phyloP scores from a whole-genome alignment of 257 asterid genomes.

The Solanum appendiculatum region DNA sequence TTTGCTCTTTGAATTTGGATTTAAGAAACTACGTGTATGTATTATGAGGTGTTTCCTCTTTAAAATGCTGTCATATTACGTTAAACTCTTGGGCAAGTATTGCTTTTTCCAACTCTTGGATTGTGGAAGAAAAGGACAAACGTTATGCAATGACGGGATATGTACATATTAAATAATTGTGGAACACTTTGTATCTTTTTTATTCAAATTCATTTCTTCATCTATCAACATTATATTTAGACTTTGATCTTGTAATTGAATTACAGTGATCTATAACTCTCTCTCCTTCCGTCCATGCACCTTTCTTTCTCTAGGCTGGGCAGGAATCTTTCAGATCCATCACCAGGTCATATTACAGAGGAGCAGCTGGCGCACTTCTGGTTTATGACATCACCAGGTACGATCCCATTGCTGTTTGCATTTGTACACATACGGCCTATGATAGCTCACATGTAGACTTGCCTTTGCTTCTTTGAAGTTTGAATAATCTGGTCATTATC shows the following conservation, averaged over 20 bases:
- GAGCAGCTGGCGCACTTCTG: slow-evolving; percentile 9
- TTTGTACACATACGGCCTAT: background rate
- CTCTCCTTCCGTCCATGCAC: background rate
- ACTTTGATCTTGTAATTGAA: background rate
- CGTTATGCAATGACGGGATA: background rate
- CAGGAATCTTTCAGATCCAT: slow-evolving; percentile 9
- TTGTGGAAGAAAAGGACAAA: background rate
- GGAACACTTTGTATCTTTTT: background rate
- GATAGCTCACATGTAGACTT: background rate
- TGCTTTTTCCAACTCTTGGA: background rate
- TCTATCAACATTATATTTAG: background rate
- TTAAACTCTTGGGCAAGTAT: background rate
- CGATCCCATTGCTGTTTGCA: background rate
- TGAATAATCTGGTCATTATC: background rate
- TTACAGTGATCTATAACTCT: background rate
- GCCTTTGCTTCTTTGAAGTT: background rate
- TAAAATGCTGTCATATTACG: background rate
- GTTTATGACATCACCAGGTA: slow-evolving; percentile 7
- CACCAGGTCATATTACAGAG: slow-evolving; percentile 10
- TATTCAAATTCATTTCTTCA: background rate
- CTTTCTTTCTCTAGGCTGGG: slow-evolving; percentile 3
- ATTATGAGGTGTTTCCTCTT: background rate
- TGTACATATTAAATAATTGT: background rate
- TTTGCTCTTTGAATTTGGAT: background rate
- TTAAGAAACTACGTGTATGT: background rate